phyloP scores from a whole-genome alignment of 805 yeast species.

The Yamadazyma kitorensis region DNA sequence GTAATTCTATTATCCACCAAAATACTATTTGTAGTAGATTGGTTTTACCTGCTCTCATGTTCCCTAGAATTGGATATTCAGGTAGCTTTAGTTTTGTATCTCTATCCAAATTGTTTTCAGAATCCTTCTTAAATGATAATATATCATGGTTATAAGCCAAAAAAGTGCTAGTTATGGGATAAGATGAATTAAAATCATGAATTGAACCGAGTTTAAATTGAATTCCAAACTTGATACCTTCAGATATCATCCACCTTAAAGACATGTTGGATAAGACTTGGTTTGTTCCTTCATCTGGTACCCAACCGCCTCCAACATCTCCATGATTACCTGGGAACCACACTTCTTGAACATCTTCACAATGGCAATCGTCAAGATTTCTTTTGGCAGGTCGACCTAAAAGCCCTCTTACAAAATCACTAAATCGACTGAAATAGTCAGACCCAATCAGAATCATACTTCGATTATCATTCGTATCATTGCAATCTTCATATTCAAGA shows the following conservation, averaged over 20 bases:
- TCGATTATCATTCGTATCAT: constrained; percentile 1
- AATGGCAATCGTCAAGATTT: constrained; percentile 6
- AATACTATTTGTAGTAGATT: constrained; percentile 22
- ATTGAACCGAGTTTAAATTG: constrained; percentile 41
- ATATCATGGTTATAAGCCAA: constrained; percentile 53
- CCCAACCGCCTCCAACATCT: constrained; percentile 71
- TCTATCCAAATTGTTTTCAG: not conserved
- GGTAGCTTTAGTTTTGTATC: constrained; percentile 1
- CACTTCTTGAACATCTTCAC: constrained; percentile 43
- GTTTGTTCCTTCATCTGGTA: constrained; percentile 37
- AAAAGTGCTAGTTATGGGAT: constrained; percentile 39
- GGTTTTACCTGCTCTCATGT: constrained; percentile 8
- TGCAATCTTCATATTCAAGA: constrained; percentile 12
- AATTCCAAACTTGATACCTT: constrained; percentile 52
- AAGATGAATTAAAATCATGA: constrained; percentile 36
- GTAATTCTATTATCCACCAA: constrained; percentile 64
- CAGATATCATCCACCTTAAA: constrained; percentile 59
- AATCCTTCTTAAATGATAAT: constrained; percentile 22
- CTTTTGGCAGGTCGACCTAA: not conserved
- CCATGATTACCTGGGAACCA: constrained; percentile 74
- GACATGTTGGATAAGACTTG: constrained; percentile 49
- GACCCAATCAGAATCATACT: not conserved
- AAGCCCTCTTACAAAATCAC: not conserved
- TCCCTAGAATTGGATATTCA: constrained; percentile 4
- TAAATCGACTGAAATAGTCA: not conserved